phyloP scores from a whole-genome alignment of 129 eudicot genomes.

The Flaveria linearis region DNA sequence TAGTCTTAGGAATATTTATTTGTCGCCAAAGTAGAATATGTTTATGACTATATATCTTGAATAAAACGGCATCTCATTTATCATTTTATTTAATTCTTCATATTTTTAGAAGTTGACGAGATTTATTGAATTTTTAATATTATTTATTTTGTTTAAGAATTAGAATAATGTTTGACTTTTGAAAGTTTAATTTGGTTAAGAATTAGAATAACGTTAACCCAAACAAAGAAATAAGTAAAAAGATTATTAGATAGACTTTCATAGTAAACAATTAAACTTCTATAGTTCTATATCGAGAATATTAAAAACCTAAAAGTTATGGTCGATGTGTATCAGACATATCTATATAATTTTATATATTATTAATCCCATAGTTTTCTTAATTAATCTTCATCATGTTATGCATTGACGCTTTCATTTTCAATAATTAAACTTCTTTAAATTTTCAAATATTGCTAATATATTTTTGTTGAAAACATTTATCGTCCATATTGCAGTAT shows the following conservation, averaged over 20 bases:
- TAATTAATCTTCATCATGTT: neutral
- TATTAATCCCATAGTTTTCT: neutral
- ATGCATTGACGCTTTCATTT: neutral
- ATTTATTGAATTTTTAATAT: neutral
- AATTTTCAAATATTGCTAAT: neutral
- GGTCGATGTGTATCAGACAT: neutral
- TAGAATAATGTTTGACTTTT: neutral
- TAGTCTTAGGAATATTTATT: constrained; percentile 28
- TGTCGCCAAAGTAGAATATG: constrained; percentile 1
- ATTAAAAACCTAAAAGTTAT: neutral
- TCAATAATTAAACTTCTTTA: neutral
- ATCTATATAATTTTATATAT: neutral
- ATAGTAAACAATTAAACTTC: neutral
- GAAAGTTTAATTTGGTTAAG: neutral
- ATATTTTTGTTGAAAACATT: neutral
- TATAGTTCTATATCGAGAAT: neutral
- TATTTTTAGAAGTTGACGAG: neutral
- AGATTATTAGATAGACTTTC: neutral
- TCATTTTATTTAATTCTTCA: neutral
- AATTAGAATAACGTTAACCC: neutral
- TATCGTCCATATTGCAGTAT: too few relatives aligned
- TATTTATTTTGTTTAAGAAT: neutral
- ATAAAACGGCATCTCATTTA: neutral
- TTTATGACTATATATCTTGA: neutral
- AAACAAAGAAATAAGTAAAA: neutral